Conservation (phyloP, 371 early-diverging fungal species). For the Amoeboaphelidium occidentale region DNA sequence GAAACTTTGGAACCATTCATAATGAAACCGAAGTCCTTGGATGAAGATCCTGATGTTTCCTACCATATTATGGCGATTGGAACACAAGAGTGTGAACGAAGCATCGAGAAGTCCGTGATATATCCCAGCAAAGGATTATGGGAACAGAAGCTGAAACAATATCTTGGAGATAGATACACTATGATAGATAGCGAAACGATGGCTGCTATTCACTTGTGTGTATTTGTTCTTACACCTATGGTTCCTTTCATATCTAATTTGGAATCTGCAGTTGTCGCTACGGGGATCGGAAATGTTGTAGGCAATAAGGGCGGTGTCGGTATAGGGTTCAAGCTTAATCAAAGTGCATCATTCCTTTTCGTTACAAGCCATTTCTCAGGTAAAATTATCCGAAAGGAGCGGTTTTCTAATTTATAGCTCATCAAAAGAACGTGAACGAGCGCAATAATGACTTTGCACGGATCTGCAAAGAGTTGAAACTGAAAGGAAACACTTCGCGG, state of each 20-base stretch:
- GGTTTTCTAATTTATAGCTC: not conserved
- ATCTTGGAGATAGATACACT: constrained; percentile 17
- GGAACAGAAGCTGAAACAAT: constrained; percentile 22
- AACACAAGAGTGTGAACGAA: constrained; percentile 45
- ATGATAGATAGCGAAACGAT: constrained; percentile 29
- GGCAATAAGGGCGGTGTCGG: constrained; percentile 21
- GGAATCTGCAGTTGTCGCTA: constrained; percentile 13
- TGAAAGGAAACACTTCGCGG: constrained; percentile 6
- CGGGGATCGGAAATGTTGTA: constrained; percentile 12
- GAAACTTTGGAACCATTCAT: too few relatives aligned
- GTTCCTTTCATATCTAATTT: too few relatives aligned
- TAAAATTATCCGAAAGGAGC: constrained; percentile 7
- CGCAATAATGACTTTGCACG: constrained; percentile 12
- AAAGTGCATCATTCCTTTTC: constrained; percentile 29
- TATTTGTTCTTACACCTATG: constrained; percentile 41
- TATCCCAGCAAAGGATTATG: constrained; percentile 32
- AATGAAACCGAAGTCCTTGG: too few relatives aligned
- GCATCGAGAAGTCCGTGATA: constrained; percentile 28
- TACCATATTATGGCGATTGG: constrained; percentile 39
- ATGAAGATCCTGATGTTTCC: constrained; percentile 11
- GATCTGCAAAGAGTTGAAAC: constrained; percentile 8
- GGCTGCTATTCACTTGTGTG: constrained; percentile 36
- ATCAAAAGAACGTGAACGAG: constrained; percentile 3
- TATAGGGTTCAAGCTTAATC: constrained; percentile 24
- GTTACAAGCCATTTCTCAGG: constrained; percentile 48